Evolutionary conservation across 768 basidiomycete species (phyloP), one percentile per base, ranked within the genome.

Genomic region (Boletus subparvulus): DNA sequence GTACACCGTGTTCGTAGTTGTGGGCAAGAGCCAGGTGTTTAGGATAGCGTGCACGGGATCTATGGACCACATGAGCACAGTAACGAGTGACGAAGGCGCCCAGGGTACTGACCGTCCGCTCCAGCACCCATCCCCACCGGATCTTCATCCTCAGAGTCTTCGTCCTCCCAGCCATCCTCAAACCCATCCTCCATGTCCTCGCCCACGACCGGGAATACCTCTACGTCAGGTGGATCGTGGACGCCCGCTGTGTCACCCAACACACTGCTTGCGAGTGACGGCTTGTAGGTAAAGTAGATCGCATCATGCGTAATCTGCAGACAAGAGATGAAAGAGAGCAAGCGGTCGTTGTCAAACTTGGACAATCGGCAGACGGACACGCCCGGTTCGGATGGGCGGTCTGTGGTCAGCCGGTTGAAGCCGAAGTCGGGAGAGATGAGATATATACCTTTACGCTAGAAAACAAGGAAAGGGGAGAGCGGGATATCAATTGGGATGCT

Each of bases 261-360:
- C 3, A 8, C 17, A 14, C 17, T 42, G 16, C 12, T 40, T 4
- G 33, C n/a, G 13, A n/a, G 43, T 8, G 54, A 57, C 0, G 70
- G 61, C 19, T 36, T 55, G 47, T 69, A 69, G 52, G 79, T 83
- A 36, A 83, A 60, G 56, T 75, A 85, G 13, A 85, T 56, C 0
- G 78, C 79, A 0, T 81, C 80, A 28, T 81, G 77, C 0, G 81
- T 80, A 71, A 84, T 75, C 63, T 84, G 83, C 21, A 85, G 73
- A 61, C 83, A 85, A 26, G 76, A 75, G n/a, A 83, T 63, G 36
- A 41, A 58, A 21, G 63, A 53, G n/a, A 68, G 61, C 24, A 58
- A 39, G 33, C 43, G 56, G 0, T 40, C 55, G 37, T 56, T 35
- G 17, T 71, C 63, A 46, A 65, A 52, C 55, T 58, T 17, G 50